Evolutionary conservation across 306 rosid species (phyloP), one percentile per base, ranked within the genome.

Genomic region (Ammopiptanthus mongolicus): DNA sequence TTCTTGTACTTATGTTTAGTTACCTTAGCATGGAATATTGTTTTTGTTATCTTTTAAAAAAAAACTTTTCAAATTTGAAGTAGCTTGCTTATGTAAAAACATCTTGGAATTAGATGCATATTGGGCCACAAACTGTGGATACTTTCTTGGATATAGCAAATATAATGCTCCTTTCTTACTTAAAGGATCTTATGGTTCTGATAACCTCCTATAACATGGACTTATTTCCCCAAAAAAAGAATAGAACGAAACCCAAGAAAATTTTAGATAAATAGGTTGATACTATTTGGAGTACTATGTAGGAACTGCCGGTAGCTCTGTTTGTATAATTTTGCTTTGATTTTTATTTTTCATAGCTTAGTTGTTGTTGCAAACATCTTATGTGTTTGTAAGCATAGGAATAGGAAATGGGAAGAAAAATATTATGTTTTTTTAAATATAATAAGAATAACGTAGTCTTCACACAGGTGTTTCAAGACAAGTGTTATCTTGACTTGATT

Each of bases 1-100:
- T 47, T 67, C 11, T 57, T 47, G n/a, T 77, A n/a, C 41, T 28
- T 31, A 33, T 28, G 18, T 52, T 67, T 41, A 63, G 7, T 39
- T 22, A 63, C 28, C 22, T 19, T 39, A 41, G 44, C 18, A 31
- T 58, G 67, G 36, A 25, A 47, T 59, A 31, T 50, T 59, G 36
- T 22, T 10, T 14, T 12, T 52, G 19, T n/a, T 47, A 23, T 48
- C 3, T 47, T n/a, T n/a, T n/a, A n/a, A n/a, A n/a, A n/a, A n/a
- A n/a, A n/a, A n/a, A n/a, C n/a, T n/a, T 77, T 56, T 42, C 48
- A 6, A 76, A 28, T 48, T 52, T 76, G 5, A 55, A 58, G 58
- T 74, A 56, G 59, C 17, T 14, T 58, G 12, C 47, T 47, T 33
- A 21, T 34, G 46, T 28, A 7, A 36, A 52, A 8, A 12, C 28